These are phyloP conservation scores for Huntiella moniliformis DNA, from an alignment of 2,329 filamentous ascomycete species.

Conservation along the genomic window DNA sequence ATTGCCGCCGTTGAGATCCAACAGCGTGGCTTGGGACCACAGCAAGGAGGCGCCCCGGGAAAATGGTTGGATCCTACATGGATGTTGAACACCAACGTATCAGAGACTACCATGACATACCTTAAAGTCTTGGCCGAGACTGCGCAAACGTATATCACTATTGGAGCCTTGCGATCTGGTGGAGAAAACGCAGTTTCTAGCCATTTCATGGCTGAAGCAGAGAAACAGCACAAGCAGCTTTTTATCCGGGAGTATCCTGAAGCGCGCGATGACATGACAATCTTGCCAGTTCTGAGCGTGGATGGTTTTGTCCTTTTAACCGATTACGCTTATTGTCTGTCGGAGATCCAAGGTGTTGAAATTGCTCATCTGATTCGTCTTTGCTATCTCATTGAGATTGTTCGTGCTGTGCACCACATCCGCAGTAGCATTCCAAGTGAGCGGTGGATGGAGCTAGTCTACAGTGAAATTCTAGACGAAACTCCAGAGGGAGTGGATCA, in stretches of 20 bases:
- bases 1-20: slow-evolving; percentile 82
- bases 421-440: slow-evolving; percentile 33
- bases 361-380: slow-evolving; percentile 64
- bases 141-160: slow-evolving; percentile 61
- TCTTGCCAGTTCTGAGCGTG: slow-evolving; percentile 39
- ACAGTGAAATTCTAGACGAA: slow-evolving; percentile 20
- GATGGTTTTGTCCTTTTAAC: slow-evolving; percentile 69
- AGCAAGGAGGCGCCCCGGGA: neutral
- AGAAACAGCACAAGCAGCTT: slow-evolving; percentile 9
- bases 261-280: slow-evolving; percentile 26
- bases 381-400: slow-evolving; percentile 79
- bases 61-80: neutral
- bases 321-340: slow-evolving; percentile 54
- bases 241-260: slow-evolving; percentile 10
- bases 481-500: slow-evolving; percentile 29
- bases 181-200: slow-evolving; percentile 13
- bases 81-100: slow-evolving; percentile 27
- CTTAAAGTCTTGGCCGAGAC: slow-evolving; percentile 80
- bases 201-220: slow-evolving; percentile 11
- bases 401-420: slow-evolving; percentile 54
- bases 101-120: slow-evolving; percentile 68
- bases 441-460: slow-evolving; percentile 29
- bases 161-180: slow-evolving; percentile 45
- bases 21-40: slow-evolving; percentile 58
- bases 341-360: slow-evolving; percentile 49